A percentile compares a stretch with the other conserved stretches of the same genome.
phyloP scores from a whole-genome alignment of 1,139 yeast species.

The Kodamaea ohmeri region DNA sequence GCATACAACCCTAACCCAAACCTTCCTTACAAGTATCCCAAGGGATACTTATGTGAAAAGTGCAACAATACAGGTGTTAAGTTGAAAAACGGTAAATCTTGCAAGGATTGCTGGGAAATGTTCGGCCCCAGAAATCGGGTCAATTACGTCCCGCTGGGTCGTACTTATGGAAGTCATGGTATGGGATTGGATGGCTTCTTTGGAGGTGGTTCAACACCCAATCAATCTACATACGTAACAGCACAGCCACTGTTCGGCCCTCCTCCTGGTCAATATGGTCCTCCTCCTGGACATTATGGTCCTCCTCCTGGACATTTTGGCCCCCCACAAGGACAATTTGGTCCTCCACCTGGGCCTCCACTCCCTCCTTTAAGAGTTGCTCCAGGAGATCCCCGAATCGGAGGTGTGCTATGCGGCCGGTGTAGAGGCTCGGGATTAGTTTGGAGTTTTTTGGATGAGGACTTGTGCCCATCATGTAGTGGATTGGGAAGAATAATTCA shows the following conservation, averaged over 20 bases:
- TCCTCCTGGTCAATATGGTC: slow-evolving; percentile 8
- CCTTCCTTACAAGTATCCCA: slow-evolving; percentile 56
- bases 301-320: slow-evolving; percentile 5
- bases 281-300: slow-evolving; percentile 9
- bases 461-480: slow-evolving; percentile 56
- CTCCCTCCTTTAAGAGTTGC: slow-evolving; percentile 42
- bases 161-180: slow-evolving; percentile 8
- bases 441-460: slow-evolving; percentile 49
- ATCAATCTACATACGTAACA: slow-evolving; percentile 13
- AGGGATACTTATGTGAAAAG: slow-evolving; percentile 57
- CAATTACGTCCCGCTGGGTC: slow-evolving; percentile 11
- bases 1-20: slow-evolving; percentile 42
- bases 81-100: slow-evolving; percentile 58
- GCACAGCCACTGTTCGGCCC: slow-evolving; percentile 8
- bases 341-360: slow-evolving; percentile 19
- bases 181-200: slow-evolving; percentile 13
- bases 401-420: slow-evolving; percentile 74
- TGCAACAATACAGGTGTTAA: slow-evolving; percentile 78
- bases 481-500: slow-evolving; percentile 60
- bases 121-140: slow-evolving; percentile 49
- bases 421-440: slow-evolving; percentile 72
- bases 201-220: slow-evolving; percentile 19
- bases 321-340: slow-evolving; percentile 7
- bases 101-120: slow-evolving; percentile 68
- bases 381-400: slow-evolving; percentile 85